Evolutionary conservation across 1,284 basidiomycete species (phyloP), one percentile per base, ranked within the genome.

Genomic region (Xerocomus minutiporus): DNA sequence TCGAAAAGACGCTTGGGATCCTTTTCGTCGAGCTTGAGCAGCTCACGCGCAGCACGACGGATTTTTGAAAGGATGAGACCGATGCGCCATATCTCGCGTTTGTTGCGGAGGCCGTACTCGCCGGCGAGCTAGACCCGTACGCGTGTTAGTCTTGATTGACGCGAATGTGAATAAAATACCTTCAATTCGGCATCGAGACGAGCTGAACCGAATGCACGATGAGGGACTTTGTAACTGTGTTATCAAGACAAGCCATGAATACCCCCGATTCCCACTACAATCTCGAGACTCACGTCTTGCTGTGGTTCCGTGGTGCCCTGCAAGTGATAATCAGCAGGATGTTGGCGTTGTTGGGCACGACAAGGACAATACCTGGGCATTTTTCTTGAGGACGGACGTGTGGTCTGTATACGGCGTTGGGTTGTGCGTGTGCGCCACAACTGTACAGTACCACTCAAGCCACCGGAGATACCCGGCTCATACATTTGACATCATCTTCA

Each of bases 1-100:
- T 99, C 97, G 82, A 99, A 99, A 59, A 99, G 91, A 77, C 97
- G 92, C 83, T 98, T 99, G 71, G 96, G 94, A 79, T 99, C 97
- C 78, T 99, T 99, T 77, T 89, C 91, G 69, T 99, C 96, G 77
- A 99, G 93, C 84, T 99, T 99, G 76, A 99, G 89, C 61, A 99
- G 90, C 81, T 99, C 96, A 91, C 96, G 96, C 62, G 96, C 97
- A 59, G 96, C 97, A 89, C 97, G 94, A 83, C 96, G 95, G 73
- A 99, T 99, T 84, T 99, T 98, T 71, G 97, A 99, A 57, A 99
- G 88, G 71, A 87, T 87, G 70, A 99, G 88, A 73, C 94, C 88
- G 75, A 99, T 98, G 71, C 97, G 92, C 96, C 96, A 99, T 80
- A 99, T 98, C 82, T 99, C 96, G 71, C 93, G 91, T 86, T 99